phyloP scores from a whole-genome alignment of 495 filamentous ascomycete species.

The Penicillium parvum region DNA sequence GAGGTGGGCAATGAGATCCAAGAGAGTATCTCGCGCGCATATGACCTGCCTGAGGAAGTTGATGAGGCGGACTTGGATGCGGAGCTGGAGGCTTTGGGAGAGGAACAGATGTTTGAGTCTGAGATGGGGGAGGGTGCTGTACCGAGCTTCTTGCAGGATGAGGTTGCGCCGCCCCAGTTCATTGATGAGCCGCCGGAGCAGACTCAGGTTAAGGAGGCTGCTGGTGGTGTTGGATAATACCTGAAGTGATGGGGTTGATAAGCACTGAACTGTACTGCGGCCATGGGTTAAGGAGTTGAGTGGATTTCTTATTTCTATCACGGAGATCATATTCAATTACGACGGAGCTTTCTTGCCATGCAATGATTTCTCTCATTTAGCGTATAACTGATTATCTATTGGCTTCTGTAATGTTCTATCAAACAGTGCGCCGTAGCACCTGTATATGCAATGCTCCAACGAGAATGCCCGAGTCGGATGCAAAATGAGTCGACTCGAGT shows the following conservation, averaged over 20 bases:
- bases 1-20: conserved; percentile 98
- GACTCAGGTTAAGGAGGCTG: conserved; percentile 71
- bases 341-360: background rate
- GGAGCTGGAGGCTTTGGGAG: conserved; percentile 89
- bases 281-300: background rate
- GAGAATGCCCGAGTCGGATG: too few species aligned
- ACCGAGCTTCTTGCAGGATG: conserved; percentile 86
- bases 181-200: conserved; percentile 74
- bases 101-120: conserved; percentile 75
- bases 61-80: conserved; percentile 97
- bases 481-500: too few species aligned
- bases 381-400: too few species aligned
- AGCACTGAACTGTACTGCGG: background rate
- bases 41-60: conserved; percentile 95
- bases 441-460: background rate
- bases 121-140: conserved; percentile 57
- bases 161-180: conserved; percentile 74
- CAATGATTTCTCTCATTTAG: too few species aligned
- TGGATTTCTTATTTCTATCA: background rate
- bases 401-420: background rate
- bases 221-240: conserved; percentile 35
- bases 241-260: background rate
- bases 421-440: too few species aligned
- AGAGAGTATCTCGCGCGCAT: conserved; percentile 87
- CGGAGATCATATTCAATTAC: too few species aligned